Percentiles rank a stretch among this genome's conserved stretches.
Evolutionary conservation across 2,329 filamentous ascomycete genomes (phyloP).

Genomic region (Diatrype stigma): DNA sequence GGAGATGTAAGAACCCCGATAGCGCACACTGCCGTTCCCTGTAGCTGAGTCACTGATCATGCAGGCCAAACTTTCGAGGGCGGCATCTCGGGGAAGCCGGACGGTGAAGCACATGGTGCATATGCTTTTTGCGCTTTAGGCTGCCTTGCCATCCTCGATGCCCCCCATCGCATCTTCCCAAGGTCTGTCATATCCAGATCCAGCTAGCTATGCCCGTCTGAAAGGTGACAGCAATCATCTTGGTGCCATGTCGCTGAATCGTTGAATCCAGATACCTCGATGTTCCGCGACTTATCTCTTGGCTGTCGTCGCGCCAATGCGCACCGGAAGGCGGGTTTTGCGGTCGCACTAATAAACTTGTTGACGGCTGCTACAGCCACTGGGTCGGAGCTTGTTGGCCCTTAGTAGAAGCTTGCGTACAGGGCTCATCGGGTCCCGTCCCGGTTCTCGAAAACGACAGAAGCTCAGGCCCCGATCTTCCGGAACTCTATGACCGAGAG

Average conservation of each 20-base stretch:
- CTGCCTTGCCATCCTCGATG: slow-evolving; percentile 79
- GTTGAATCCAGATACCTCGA: slow-evolving; percentile 62
- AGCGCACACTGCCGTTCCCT: slow-evolving; percentile 7
- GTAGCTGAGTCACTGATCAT: slow-evolving; percentile 17
- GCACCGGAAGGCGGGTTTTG: slow-evolving; percentile 89
- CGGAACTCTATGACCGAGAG: slow-evolving; percentile 65
- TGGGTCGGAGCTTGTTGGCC: slow-evolving; percentile 97
- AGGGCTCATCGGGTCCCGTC: slow-evolving; percentile 37
- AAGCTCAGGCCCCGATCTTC: slow-evolving; percentile 17
- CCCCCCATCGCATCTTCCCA: slow-evolving; percentile 69
- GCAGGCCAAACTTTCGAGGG: slow-evolving; percentile 90
- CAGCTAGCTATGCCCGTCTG: slow-evolving; percentile 27
- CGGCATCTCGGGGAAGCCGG: slow-evolving; percentile 81
- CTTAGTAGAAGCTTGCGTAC: slow-evolving; percentile 74
- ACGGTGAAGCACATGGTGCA: slow-evolving; percentile 88
- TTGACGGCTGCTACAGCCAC: slow-evolving; percentile 97
- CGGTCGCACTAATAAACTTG: slow-evolving; percentile 93
- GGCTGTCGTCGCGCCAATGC: slow-evolving; percentile 87
- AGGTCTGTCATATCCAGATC: slow-evolving; percentile 48
- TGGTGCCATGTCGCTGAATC: slow-evolving; percentile 14
- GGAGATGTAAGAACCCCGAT: slow-evolving; percentile 59
- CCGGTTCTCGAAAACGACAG: slow-evolving; percentile 15
- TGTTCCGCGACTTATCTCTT: slow-evolving; percentile 71
- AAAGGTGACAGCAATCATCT: slow-evolving; percentile 30
- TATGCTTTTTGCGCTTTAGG: slow-evolving; percentile 94